Conservation (phyloP, 2,329 filamentous ascomycete genomes). For the Xylariales sp. region DNA sequence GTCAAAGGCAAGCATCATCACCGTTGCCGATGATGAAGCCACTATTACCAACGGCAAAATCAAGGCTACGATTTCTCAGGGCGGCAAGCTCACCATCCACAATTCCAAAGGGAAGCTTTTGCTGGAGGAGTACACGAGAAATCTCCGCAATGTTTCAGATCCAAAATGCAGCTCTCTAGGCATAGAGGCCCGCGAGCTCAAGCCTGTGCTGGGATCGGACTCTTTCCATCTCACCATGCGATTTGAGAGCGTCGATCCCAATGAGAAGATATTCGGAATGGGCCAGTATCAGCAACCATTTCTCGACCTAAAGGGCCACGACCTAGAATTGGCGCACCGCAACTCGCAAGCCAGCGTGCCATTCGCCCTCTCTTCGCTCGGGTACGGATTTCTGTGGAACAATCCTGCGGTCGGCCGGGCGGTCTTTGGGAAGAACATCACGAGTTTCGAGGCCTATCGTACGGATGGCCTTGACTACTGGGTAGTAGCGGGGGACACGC, state of each 20-base stretch:
- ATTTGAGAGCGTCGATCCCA: slow-evolving; percentile 46
- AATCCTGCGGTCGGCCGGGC: slow-evolving; percentile 59
- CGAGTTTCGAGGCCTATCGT: slow-evolving; percentile 56
- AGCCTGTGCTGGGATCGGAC: slow-evolving; percentile 43
- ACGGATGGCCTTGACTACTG: slow-evolving; percentile 59
- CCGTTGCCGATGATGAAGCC: slow-evolving; percentile 23
- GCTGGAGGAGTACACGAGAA: slow-evolving; percentile 49
- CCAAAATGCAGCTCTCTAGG: slow-evolving; percentile 55
- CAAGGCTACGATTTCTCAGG: slow-evolving; percentile 37
- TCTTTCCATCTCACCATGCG: slow-evolving; percentile 56
- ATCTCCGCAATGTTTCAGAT: slow-evolving; percentile 45
- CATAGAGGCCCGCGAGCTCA: slow-evolving; percentile 54
- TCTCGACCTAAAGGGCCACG: slow-evolving; percentile 58
- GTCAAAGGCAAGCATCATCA: slow-evolving; percentile 10
- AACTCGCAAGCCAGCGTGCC: slow-evolving; percentile 64
- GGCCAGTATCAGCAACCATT: slow-evolving; percentile 64
- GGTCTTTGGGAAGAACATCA: slow-evolving; percentile 56
- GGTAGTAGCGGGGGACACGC: slow-evolving; percentile 54
- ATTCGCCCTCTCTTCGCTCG: slow-evolving; percentile 54
- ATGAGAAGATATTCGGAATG: slow-evolving; percentile 65
- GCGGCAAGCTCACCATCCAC: slow-evolving; percentile 46
- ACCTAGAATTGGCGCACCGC: slow-evolving; percentile 61
- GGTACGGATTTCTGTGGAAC: slow-evolving; percentile 65
- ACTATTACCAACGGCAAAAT: slow-evolving; percentile 43
- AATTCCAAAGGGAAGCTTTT: slow-evolving; percentile 36